Percentiles rank a stretch among this genome's conserved stretches.
These are phyloP conservation scores for Colletotrichum orchidophilum DNA, from an alignment of 2,329 filamentous ascomycete species.

Conservation along the genomic window DNA sequence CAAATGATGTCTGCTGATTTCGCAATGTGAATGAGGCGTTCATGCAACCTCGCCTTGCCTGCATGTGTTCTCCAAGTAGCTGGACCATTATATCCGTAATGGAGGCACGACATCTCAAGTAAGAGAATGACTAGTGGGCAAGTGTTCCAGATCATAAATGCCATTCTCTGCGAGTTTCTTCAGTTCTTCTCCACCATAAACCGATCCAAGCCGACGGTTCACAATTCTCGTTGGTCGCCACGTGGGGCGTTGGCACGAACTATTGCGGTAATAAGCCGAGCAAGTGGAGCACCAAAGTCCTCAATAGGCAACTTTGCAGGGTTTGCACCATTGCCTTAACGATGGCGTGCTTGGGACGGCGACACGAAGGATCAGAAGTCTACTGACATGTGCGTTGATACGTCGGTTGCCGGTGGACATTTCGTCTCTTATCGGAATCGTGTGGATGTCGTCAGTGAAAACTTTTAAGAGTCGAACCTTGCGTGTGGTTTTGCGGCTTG, in stretches of 20 bases:
- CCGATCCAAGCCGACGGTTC: background rate
- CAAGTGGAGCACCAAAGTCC: background rate
- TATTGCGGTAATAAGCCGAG: background rate
- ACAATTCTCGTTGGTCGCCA: background rate
- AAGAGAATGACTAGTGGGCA: too few relatives aligned
- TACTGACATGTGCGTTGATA: background rate
- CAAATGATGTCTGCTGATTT: background rate
- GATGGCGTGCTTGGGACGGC: slow-evolving; percentile 18
- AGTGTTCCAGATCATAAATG: too few relatives aligned
- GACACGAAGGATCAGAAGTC: background rate
- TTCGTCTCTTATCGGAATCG: slow-evolving; percentile 6
- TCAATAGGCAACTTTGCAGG: background rate
- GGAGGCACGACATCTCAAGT: too few relatives aligned
- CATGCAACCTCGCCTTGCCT: background rate
- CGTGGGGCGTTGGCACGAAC: background rate
- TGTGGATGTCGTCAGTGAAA: slow-evolving; percentile 1
- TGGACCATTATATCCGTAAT: too few relatives aligned
- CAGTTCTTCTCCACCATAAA: background rate
- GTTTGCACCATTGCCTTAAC: slow-evolving; percentile 7
- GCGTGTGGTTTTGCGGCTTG: background rate
- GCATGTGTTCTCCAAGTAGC: background rate
- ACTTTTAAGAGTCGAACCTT: background rate
- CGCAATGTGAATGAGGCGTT: background rate
- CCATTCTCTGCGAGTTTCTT: too few relatives aligned
- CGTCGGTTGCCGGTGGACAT: background rate